A percentile compares a stretch with the other conserved stretches of the same genome.
Conservation (phyloP, 2,329 filamentous ascomycete species). For the Trichophyton mentagrophytes region DNA sequence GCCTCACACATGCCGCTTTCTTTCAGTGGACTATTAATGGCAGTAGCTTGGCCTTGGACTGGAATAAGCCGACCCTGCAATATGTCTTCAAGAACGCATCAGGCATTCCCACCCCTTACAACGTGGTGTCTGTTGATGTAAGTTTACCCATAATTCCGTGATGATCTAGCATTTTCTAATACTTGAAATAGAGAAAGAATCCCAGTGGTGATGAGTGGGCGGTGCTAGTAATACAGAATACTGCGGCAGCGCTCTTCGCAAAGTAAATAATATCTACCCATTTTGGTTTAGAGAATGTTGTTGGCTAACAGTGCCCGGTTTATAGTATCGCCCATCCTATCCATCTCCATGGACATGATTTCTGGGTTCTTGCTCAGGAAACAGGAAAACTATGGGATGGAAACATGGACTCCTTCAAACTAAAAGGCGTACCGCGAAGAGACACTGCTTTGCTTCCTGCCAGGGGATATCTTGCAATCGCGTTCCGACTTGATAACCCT, state of each 20-base stretch:
- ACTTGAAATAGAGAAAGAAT: background rate
- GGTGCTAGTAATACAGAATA: background rate
- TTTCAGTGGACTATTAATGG: slow-evolving; percentile 1
- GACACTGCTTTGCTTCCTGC: slow-evolving; percentile 36
- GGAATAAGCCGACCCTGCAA: background rate
- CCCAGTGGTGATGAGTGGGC: background rate
- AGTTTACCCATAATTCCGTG: background rate
- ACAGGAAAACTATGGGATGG: background rate
- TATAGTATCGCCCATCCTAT: slow-evolving; percentile 20
- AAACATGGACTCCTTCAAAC: slow-evolving; percentile 13
- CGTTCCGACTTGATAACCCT: slow-evolving; percentile 39
- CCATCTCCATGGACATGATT: slow-evolving; percentile 59
- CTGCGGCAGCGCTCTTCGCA: background rate
- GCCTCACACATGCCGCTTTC: background rate
- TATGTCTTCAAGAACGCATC: background rate
- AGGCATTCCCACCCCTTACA: background rate
- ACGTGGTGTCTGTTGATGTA: background rate
- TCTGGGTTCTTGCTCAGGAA: slow-evolving; percentile 48
- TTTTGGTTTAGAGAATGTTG: background rate
- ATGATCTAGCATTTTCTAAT: background rate
- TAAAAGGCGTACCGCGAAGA: slow-evolving; percentile 30
- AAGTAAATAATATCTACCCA: background rate
- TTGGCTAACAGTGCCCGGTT: background rate
- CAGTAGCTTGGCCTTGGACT: background rate
- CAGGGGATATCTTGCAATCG: slow-evolving; percentile 37